Evolutionary conservation across 306 rosid genomes (phyloP).

Genomic region (Castanospermum australe): DNA sequence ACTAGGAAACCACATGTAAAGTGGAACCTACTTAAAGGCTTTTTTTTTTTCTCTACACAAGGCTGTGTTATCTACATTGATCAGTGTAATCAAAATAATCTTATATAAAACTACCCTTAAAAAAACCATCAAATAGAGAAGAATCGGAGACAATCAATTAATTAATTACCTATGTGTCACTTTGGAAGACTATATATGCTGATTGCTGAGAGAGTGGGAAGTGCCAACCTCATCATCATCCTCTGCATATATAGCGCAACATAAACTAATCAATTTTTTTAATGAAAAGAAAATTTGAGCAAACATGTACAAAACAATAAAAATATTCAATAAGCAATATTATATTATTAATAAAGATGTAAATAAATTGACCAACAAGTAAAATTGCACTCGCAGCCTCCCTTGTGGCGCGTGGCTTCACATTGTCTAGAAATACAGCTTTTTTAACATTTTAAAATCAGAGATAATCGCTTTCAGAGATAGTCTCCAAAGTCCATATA

Average conservation of each 20-base stretch:
- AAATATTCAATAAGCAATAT: slow-evolving; percentile 24
- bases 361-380: neutral
- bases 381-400: slow-evolving; percentile 22
- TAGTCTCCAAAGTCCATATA: slow-evolving; percentile 50
- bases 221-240: slow-evolving; percentile 39
- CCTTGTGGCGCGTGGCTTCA: slow-evolving; percentile 48
- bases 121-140: slow-evolving; percentile 20
- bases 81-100: slow-evolving; percentile 36
- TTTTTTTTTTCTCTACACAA: neutral
- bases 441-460: slow-evolving; percentile 39
- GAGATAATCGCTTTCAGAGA: slow-evolving; percentile 83
- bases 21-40: slow-evolving; percentile 49
- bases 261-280: slow-evolving; percentile 19
- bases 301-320: slow-evolving; percentile 20
- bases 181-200: slow-evolving; percentile 29
- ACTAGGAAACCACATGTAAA: slow-evolving; percentile 60
- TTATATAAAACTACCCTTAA: slow-evolving; percentile 21
- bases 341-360: slow-evolving; percentile 4
- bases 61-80: slow-evolving; percentile 31
- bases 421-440: slow-evolving; percentile 27
- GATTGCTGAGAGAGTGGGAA: slow-evolving; percentile 30
- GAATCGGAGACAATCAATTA: slow-evolving; percentile 19
- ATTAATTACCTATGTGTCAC: slow-evolving; percentile 23
- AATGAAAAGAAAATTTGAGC: slow-evolving; percentile 38
- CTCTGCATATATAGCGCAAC: slow-evolving; percentile 15